A percentile compares a stretch with the other conserved stretches of the same genome.
Evolutionary conservation across 495 filamentous ascomycete species (phyloP).

Genomic region (Neurospora sp.): DNA sequence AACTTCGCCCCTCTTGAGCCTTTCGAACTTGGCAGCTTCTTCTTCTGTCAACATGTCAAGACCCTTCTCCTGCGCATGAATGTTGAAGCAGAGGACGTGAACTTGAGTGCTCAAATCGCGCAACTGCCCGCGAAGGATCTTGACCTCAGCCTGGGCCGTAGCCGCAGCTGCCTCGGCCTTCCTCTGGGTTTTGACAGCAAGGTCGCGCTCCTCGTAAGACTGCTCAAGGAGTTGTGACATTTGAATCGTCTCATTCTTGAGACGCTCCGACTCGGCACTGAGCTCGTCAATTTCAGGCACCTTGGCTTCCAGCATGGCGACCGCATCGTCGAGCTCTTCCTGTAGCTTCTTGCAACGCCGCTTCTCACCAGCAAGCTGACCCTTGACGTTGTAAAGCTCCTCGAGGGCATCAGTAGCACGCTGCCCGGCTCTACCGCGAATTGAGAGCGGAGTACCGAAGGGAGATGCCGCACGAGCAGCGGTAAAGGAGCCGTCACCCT

Average conservation of each 20-base stretch:
- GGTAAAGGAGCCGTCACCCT: slow-evolving; percentile 38
- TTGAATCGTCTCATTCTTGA: slow-evolving; percentile 63
- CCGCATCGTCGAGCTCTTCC: slow-evolving; percentile 69
- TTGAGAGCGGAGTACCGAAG: slow-evolving; percentile 43
- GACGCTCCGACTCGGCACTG: slow-evolving; percentile 54
- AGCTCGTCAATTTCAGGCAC: slow-evolving; percentile 57
- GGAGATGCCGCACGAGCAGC: slow-evolving; percentile 35
- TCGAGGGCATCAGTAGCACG: slow-evolving; percentile 42
- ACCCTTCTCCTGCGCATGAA: slow-evolving; percentile 69
- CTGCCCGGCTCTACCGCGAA: slow-evolving; percentile 33
- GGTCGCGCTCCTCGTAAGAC: slow-evolving; percentile 48
- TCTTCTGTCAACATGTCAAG: slow-evolving; percentile 59
- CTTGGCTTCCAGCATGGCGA: slow-evolving; percentile 58
- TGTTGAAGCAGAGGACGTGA: slow-evolving; percentile 76
- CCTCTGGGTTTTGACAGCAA: slow-evolving; percentile 48
- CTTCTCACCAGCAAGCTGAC: slow-evolving; percentile 50
- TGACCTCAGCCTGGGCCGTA: slow-evolving; percentile 59
- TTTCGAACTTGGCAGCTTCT: slow-evolving; percentile 56
- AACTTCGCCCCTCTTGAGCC: slow-evolving; percentile 56
- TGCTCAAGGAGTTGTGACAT: slow-evolving; percentile 62
- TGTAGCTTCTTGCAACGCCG: slow-evolving; percentile 59
- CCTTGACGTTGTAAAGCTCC: slow-evolving; percentile 44
- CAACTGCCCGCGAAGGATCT: slow-evolving; percentile 76
- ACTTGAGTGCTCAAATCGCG: slow-evolving; percentile 83
- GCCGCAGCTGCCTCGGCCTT: slow-evolving; percentile 65